Evolutionary conservation across 176 grass and related monocot genomes (phyloP), one percentile per base, ranked within the genome.

Genomic region (Phoenix dactylifera): DNA sequence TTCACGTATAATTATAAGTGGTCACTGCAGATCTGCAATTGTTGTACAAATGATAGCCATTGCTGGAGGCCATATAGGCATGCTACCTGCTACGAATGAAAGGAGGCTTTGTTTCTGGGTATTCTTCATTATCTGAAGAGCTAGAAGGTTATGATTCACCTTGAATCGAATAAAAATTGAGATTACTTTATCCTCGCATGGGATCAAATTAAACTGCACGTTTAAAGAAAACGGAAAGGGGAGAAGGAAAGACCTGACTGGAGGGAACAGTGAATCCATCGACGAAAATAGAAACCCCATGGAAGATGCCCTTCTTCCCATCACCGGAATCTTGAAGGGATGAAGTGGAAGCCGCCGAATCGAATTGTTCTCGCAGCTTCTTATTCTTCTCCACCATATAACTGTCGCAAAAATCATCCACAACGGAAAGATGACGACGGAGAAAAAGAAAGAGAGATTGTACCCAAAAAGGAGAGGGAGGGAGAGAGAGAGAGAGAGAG

Each of bases 321-420:
- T 23, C 4, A 39, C 39, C 22, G 20, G 16, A 2, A 3, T 15
- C 68, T 14, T 44, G 35, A 4, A 64, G 50, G 5, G 28, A 58
- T 16, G 77, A 75, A 18, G 20, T 28, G 50, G 70, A 57, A 6
- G 71, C 78, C 50, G 78, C 76, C 39, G 80, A 80, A 12, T 83
- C 55, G 68, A 83, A 88, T 67, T 83, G 85, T 18, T 76, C 85
- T 10, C 67, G 18, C 60, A 88, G 80, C 73, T 88, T 88, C 50
- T 68, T 75, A 60, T 83, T 83, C 85, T 88, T 88, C 26, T 77
- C 72, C 55, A 60, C 18, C 85, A 88, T 83, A 64, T 88, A 88
- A 57, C 69, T 68, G 25, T 10, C 20, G 16, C 18, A 55, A 16
- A 26, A 52, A 56, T 16, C 9, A 22, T 48, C 10, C 24, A 39